Base-by-base conservation (phyloP, 345 rosid genomes). In the Brassica incana region DNA sequence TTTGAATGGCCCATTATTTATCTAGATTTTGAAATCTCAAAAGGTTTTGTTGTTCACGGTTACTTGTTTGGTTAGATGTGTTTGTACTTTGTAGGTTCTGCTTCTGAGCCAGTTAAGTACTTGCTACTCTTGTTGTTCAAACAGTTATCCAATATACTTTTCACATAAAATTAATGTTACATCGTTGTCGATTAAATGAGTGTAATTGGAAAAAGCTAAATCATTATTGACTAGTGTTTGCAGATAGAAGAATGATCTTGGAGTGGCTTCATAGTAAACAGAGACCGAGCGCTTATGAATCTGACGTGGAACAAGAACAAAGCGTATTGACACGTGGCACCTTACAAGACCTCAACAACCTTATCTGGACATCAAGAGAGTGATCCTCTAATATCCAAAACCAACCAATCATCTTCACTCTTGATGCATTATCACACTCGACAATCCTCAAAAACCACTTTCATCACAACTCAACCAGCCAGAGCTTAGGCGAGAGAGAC, bases 361-460 rank as follows among this genome's bases (percentile, higher is more conserved):
- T 94, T 91, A 94, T 94, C 98, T 81, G 72, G 50, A 29, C 85
- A 82, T 80, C 88, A 61, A 69, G 11, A 79, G 76, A 82, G 88
- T 64, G 81, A 87, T 91, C 91, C 68, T 52, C 79, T 5, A 76
- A 77, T 81, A 91, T 90, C 98, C 87, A 75, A 75, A 70, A 62
- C 33, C 86, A 82, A 25, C 90, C 88, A 86, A 75, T 88, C 62
- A 81, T 61, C 83, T 85, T 86, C 87, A 77, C 85, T 71, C 87
- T 67, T 72, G 7, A 10, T 69, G 67, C 76, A 69, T 81, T 62
- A 79, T 71, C 72, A 36, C 72, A 36, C 67, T 60, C 43, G 27
- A 52, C 52, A 36, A 63, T 5, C 40, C 69, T 67, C 76, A 8
- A 65, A 48, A 78, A 0, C 0, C 18, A 20, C 0, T 29, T 61